A percentile compares a stretch with the other conserved stretches of the same genome.
phyloP scores from a whole-genome alignment of 208 protist species.

The Crithidia thermophila region DNA sequence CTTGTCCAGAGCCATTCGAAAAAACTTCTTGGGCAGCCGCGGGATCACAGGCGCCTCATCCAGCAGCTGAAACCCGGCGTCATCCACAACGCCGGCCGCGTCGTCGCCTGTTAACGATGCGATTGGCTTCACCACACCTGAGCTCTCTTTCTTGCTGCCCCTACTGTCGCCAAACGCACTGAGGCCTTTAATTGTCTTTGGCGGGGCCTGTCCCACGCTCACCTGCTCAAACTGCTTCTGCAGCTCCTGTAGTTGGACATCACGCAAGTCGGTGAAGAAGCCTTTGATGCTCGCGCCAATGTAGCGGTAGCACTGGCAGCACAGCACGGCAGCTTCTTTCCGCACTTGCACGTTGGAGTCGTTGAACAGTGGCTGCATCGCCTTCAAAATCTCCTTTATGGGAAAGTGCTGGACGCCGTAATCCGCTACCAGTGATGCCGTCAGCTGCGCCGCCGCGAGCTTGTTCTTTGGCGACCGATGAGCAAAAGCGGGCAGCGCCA shows the following conservation, averaged over 20 bases:
- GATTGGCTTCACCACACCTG: conserved; percentile 19
- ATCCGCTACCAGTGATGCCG: conserved; percentile 58
- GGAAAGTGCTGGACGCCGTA: conserved; percentile 74
- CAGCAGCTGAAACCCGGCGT: conserved; percentile 52
- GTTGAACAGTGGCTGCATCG: conserved; percentile 84
- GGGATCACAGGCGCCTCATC: conserved; percentile 68
- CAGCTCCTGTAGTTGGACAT: conserved; percentile 87
- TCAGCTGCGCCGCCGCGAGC: conserved; percentile 52
- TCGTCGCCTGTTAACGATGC: conserved; percentile 21
- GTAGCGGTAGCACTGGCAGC: conserved; percentile 87
- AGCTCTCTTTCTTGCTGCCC: neutral
- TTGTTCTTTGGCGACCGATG: conserved; percentile 74
- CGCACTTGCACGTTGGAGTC: conserved; percentile 79
- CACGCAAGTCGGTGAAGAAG: conserved; percentile 78
- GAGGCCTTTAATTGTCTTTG: conserved; percentile 33
- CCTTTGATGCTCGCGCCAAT: conserved; percentile 73
- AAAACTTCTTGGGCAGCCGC: conserved; percentile 80
- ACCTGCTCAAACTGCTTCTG: conserved; percentile 71
- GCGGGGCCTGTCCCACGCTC: conserved; percentile 35
- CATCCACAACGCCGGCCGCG: conserved; percentile 37
- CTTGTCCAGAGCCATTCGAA: conserved; percentile 70
- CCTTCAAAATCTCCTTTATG: conserved; percentile 66
- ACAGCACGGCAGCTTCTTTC: conserved; percentile 68
- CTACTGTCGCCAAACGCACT: neutral
- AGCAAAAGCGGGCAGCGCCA: conserved; percentile 46